Conservation (phyloP, 2,329 filamentous ascomycete genomes). For the Paecilomyces variotii region DNA sequence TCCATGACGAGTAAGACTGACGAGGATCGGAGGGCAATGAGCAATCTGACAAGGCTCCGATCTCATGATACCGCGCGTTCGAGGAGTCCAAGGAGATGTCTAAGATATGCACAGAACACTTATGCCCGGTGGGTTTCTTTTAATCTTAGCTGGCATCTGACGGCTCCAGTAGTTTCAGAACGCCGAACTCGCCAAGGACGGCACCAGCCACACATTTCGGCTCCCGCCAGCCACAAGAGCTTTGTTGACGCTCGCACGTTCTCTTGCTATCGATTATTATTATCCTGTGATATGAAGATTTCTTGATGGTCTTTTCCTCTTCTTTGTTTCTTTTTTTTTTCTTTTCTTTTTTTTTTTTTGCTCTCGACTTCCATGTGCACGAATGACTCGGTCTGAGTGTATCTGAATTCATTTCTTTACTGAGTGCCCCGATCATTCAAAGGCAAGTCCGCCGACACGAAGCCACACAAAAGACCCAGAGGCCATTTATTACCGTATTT, state of each 20-base stretch:
- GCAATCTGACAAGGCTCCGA: conserved; percentile 12
- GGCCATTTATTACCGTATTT: neutral
- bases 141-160: neutral
- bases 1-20: conserved; percentile 53
- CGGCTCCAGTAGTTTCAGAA: neutral
- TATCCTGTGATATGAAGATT: no score
- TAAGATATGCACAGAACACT: neutral
- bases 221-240: neutral
- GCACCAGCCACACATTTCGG: neutral
- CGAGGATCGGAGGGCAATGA: conserved; percentile 3
- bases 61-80: conserved; percentile 10
- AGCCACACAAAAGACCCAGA: neutral
- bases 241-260: neutral
- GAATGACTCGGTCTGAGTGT: no score
- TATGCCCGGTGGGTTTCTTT: neutral
- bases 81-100: neutral
- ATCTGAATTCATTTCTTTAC: no score
- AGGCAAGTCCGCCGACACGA: no score
- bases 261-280: neutral
- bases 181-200: neutral
- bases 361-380: no score
- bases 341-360: no score
- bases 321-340: no score
- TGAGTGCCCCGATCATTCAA: no score
- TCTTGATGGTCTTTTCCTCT: no score